Percentiles rank a stretch among this genome's conserved stretches.
Evolutionary conservation across 495 filamentous ascomycete genomes (phyloP).

Genomic region (Xylaria longipes): DNA sequence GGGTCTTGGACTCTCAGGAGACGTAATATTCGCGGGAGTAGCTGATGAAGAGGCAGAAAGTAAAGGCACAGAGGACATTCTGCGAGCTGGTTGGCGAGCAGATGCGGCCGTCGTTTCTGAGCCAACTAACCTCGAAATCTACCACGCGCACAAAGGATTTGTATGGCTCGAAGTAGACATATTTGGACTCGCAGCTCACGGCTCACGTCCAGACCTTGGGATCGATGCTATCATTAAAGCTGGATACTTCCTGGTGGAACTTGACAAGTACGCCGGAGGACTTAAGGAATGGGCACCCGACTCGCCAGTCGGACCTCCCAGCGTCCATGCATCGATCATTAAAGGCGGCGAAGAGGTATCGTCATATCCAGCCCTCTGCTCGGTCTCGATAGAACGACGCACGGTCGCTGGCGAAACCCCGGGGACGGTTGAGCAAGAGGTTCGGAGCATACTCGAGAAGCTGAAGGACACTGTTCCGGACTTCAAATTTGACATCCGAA

Average conservation of each 20-base stretch:
- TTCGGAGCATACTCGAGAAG: constrained; percentile 30
- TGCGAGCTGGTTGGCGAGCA: constrained; percentile 56
- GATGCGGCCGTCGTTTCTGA: constrained; percentile 54
- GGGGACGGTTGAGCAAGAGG: constrained; percentile 41
- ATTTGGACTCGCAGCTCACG: constrained; percentile 54
- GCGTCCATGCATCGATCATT: constrained; percentile 54
- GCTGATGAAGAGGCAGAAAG: constrained; percentile 57
- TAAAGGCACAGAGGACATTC: constrained; percentile 51
- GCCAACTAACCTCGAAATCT: constrained; percentile 45
- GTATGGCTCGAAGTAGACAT: constrained; percentile 56
- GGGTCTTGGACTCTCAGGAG: constrained; percentile 42
- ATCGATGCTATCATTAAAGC: constrained; percentile 53
- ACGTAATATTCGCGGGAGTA: constrained; percentile 56
- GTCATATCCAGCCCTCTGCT: constrained; percentile 53
- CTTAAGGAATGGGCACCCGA: constrained; percentile 40
- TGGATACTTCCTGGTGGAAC: constrained; percentile 50
- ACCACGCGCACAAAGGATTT: constrained; percentile 56
- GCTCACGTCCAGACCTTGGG: constrained; percentile 49
- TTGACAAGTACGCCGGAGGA: constrained; percentile 46
- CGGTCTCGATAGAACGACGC: constrained; percentile 52
- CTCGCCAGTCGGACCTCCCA: constrained; percentile 37
- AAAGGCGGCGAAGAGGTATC: constrained; percentile 55
- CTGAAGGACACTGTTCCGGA: constrained; percentile 21
- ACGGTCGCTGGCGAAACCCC: constrained; percentile 49
- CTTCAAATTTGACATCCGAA: constrained; percentile 29